These are phyloP conservation scores for Gymnopilus dilepis DNA, from an alignment of 768 basidiomycete species.

Conservation along the genomic window DNA sequence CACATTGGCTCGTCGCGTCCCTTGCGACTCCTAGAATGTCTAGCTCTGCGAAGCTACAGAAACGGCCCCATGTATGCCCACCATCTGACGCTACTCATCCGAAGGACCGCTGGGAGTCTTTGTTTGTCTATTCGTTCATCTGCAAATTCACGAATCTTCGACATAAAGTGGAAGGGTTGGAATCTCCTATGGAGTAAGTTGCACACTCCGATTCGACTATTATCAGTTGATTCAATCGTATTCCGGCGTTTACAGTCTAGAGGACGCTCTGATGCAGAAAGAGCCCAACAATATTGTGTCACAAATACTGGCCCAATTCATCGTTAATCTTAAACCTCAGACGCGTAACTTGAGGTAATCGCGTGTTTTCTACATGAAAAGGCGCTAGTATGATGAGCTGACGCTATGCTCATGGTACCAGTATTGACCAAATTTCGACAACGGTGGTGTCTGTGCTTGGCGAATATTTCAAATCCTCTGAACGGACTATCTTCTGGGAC, in stretches of 20 bases:
- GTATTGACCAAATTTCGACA: conserved; percentile 81
- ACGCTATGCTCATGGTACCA: conserved; percentile 45
- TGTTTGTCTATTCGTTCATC: conserved; percentile 87
- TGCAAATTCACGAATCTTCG: conserved; percentile 80
- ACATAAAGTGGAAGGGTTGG: conserved; percentile 77
- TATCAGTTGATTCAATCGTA: conserved; percentile 4
- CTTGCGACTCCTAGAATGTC: conserved; percentile 42
- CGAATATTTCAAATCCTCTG: conserved; percentile 74
- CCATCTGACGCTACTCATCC: conserved; percentile 75
- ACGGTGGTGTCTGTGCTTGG: conserved; percentile 72
- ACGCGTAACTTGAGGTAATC: conserved; percentile 90
- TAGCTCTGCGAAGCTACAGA: conserved; percentile 32
- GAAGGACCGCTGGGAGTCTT: conserved; percentile 82
- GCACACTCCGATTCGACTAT: conserved; percentile 21
- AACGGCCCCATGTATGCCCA: conserved; percentile 56
- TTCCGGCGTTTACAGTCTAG: conserved; percentile 58
- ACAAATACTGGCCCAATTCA: conserved; percentile 74
- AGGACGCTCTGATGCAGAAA: conserved; percentile 74
- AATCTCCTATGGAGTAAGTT: conserved; percentile 84
- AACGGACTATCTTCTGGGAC: conserved; percentile 83
- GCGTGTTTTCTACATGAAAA: conserved; percentile 35
- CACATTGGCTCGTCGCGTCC: conserved; percentile 39
- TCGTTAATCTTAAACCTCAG: conserved; percentile 82
- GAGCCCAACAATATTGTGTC: conserved; percentile 78
- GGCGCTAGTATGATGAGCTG: conserved; percentile 32